Base-by-base conservation (phyloP, 148 eudicot genomes). In the Silene conica region DNA sequence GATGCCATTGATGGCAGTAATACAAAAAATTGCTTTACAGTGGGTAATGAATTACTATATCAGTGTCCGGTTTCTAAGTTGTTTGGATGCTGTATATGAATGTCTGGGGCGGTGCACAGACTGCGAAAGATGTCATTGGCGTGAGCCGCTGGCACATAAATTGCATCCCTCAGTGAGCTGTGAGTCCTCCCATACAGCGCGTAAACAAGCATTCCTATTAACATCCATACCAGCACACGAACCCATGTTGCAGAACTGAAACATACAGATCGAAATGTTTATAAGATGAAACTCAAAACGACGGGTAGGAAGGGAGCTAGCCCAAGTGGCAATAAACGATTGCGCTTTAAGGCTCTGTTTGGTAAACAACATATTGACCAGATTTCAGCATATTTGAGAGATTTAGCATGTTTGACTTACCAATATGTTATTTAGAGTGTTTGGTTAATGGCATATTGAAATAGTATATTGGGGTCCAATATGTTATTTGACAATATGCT, bases 161-260 rank as follows among this genome's bases (percentile, higher is more conserved):
- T 87, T 54, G 95, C 97, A 77, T 87, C 78, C 23, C 73, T 82
- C 46, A 94, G 46, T 5, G 87, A 74, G 79, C 97, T 94, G 84
- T 89, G 90, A 52, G 75, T 85, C 55, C 96, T 87, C 21, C 98
- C 97, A 34, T 94, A 94, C 50, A 91, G 72, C 45, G 71, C 31
- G 54, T 94, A 94, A 19, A 94, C 85, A 34, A 88, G 34, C 63
- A 80, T 81, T 73, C 98, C 98, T 8, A 91, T 65, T 4, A 60
- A 71, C 69, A 94, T 74, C 98, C 98, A 94, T 74, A 88, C 52
- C 0, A 96, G 89, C 63, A 94, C 98, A 41, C 97, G 95, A 50
- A 80, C 79, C 98, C 98, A 94, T 34, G 97, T 94, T 34, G 69
- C 77, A 56, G 59, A 80, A 48, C 98, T 94, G 89, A 38, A 70